Evolutionary conservation across 106 monocot species (phyloP), one percentile per base, ranked within the genome.

Genomic region (Iris macrosiphon): DNA sequence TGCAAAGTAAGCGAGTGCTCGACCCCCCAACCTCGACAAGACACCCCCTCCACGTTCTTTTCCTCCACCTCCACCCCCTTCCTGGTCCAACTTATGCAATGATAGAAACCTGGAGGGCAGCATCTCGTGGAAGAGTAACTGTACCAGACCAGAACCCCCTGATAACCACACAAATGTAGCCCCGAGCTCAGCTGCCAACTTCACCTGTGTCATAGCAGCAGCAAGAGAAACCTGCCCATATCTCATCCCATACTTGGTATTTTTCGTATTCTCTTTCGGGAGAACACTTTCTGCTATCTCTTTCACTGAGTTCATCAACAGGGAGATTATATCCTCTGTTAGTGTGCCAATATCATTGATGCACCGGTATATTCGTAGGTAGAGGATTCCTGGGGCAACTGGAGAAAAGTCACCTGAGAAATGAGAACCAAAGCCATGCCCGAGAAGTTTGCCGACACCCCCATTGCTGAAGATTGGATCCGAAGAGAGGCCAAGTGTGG

Each of bases 371-470:
- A 64, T 39, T 11, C 83, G 71, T 6, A 96, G 79, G 52, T 86
- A 96, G 8, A 96, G 86, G 24, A 96, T 80, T 10, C 96, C 90
- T 4, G 95, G 96, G 2, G 89, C 90, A 38, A 87, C 90, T 0
- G 89, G 90, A 1, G 77, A 80, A 55, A 85, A 64, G 2, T 89
- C 95, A 25, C 95, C 89, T 0, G 72, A 79, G 44, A 79, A 72
- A 62, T 89, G 88, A 15, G 81, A 89, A 31, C 81, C 80, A 26
- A 96, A 89, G 9, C 90, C 96, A 48, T 96, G 96, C 33, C 96
- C 96, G 5, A 96, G 85, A 65, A 96, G 90, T 50, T 72, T 67
- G 12, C 90, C 86, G 37, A 90, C 83, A 16, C 89, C 89, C 4
- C 82, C 82, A 45, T 50, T 57, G 32, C 65, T 67, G 26, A 62